Evolutionary conservation across 2,329 filamentous ascomycete species (phyloP).

Genomic region (Biscogniauxia sp.): DNA sequence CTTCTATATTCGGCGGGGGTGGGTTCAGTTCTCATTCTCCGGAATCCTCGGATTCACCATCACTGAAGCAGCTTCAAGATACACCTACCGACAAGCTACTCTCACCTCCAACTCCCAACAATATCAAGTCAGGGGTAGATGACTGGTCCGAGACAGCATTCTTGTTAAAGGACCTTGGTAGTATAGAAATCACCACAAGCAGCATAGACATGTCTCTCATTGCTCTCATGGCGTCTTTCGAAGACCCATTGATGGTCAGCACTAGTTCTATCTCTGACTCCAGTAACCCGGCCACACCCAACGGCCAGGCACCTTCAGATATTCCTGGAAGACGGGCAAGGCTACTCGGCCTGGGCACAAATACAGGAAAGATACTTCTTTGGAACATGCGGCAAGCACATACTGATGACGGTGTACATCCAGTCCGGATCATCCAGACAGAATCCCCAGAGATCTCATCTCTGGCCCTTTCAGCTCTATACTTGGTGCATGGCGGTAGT

Average conservation of each 20-base stretch:
- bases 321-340: constrained; percentile 84
- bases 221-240: constrained; percentile 67
- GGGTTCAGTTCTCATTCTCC: constrained; percentile 17
- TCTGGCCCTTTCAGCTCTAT: constrained; percentile 78
- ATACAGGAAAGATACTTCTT: constrained; percentile 69
- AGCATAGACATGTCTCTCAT: constrained; percentile 73
- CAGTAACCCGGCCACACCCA: constrained; percentile 49
- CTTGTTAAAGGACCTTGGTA: constrained; percentile 57
- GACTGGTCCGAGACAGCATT: constrained; percentile 67
- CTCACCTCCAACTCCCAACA: constrained; percentile 14
- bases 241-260: constrained; percentile 73
- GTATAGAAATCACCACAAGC: constrained; percentile 64
- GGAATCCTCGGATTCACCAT: constrained; percentile 19
- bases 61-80: constrained; percentile 16
- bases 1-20: constrained; percentile 33
- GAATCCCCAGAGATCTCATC: constrained; percentile 86
- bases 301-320: constrained; percentile 47
- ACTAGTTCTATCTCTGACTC: constrained; percentile 37
- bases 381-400: constrained; percentile 79
- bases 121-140: constrained; percentile 39
- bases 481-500: constrained; percentile 88
- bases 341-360: constrained; percentile 78
- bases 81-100: constrained; percentile 26
- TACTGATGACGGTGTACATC: constrained; percentile 58
- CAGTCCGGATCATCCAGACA: constrained; percentile 81